These are phyloP conservation scores for Rhodotorula paludigena DNA, from an alignment of 768 basidiomycete species.

Conservation along the genomic window DNA sequence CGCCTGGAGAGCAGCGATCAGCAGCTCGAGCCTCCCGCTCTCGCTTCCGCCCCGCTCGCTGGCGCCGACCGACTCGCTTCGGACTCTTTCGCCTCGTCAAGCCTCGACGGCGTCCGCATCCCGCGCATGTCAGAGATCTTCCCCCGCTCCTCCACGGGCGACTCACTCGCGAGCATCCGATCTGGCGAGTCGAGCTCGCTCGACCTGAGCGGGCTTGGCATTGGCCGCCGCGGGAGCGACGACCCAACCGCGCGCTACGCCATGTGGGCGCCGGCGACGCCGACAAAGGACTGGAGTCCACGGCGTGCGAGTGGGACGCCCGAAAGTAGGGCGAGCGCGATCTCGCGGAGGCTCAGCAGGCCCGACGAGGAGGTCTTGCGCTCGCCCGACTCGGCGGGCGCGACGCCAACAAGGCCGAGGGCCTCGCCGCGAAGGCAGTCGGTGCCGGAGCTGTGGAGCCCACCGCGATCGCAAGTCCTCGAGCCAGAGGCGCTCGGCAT, in stretches of 20 bases:
- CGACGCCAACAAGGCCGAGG: neutral
- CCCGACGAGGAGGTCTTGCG: no score
- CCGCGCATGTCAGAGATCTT: constrained; percentile 5
- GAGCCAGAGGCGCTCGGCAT: no score
- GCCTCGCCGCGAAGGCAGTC: neutral
- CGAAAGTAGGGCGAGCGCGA: no score
- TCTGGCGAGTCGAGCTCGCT: neutral
- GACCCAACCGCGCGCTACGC: neutral
- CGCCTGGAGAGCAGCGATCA: neutral
- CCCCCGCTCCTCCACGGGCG: constrained; percentile 12
- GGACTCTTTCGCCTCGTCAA: neutral
- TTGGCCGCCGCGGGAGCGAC: neutral
- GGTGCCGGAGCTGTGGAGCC: neutral
- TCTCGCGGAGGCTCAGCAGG: no score
- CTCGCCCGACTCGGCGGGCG: no score
- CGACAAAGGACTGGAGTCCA: neutral
- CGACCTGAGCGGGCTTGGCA: neutral
- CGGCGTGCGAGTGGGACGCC: no score
- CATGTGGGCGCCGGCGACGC: neutral
- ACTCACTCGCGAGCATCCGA: constrained; percentile 8
- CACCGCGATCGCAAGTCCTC: no score
- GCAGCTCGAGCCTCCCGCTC: no score
- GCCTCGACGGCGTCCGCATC: neutral
- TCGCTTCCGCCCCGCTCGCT: no score
- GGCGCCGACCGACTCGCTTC: neutral